These are phyloP conservation scores for Dipodascopsis tothii DNA, from an alignment of 805 yeast genomes.

Conservation along the genomic window DNA sequence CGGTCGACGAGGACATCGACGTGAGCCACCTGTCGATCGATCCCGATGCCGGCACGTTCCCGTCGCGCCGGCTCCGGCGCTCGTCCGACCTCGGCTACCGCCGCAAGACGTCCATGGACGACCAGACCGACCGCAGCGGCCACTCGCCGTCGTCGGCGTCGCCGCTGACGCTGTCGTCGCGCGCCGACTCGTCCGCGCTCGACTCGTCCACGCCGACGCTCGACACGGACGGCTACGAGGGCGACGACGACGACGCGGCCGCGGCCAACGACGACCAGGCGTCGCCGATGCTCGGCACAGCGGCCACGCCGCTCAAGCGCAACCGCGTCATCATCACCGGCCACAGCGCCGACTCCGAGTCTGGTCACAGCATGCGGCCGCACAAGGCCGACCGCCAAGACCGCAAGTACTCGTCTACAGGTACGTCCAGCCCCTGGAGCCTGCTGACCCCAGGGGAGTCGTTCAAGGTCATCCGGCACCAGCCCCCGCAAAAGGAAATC, in stretches of 20 bases:
- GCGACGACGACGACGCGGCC: not conserved
- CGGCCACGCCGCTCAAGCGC: slow-evolving; percentile 8
- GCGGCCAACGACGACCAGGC: not conserved
- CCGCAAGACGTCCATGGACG: too few species aligned
- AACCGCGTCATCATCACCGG: slow-evolving; percentile 9
- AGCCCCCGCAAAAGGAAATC: slow-evolving; percentile 56
- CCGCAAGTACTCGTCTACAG: slow-evolving; percentile 12
- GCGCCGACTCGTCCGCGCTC: not conserved
- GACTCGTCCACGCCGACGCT: not conserved
- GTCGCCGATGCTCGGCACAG: slow-evolving; percentile 3
- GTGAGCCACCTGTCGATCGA: too few species aligned
- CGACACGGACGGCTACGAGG: not conserved
- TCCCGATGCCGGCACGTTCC: too few species aligned
- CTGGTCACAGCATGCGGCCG: too few species aligned
- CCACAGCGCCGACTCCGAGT: slow-evolving; percentile 12
- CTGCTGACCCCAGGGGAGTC: too few species aligned
- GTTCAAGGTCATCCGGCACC: slow-evolving; percentile 58
- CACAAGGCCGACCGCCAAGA: slow-evolving; percentile 17
- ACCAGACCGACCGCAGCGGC: not conserved
- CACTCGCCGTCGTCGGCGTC: not conserved
- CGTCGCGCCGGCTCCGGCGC: too few species aligned
- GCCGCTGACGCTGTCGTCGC: not conserved
- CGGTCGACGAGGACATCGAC: too few species aligned
- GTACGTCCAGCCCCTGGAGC: too few species aligned
- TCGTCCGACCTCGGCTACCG: too few species aligned